Conservation (phyloP, 2,329 filamentous ascomycete species). For the Arthrobotrys entomopaga region DNA sequence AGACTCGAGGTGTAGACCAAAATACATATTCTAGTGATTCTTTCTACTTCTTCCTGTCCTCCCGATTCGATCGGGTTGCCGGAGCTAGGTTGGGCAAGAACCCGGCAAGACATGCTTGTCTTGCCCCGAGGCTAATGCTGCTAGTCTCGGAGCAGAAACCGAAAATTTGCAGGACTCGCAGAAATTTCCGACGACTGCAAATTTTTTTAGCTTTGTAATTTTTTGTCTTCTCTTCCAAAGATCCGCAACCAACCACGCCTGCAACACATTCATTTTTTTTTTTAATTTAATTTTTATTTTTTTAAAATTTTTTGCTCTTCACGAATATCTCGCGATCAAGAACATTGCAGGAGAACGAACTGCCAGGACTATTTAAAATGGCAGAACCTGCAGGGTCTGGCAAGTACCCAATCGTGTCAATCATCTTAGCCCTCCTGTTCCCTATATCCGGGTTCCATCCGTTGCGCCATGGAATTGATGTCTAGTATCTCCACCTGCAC, state of each 20-base stretch:
- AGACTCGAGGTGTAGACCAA: no score
- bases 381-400: slow-evolving; percentile 47
- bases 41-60: no score
- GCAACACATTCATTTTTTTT: slow-evolving; percentile 43
- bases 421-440: neutral
- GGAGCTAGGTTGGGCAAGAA: slow-evolving; percentile 3
- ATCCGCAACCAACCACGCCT: slow-evolving; percentile 38
- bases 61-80: neutral
- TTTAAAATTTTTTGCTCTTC: slow-evolving; percentile 7
- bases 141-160: slow-evolving; percentile 18
- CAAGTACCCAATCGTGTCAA: slow-evolving; percentile 28
- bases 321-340: slow-evolving; percentile 39
- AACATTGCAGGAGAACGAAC: slow-evolving; percentile 33
- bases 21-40: no score
- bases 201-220: neutral
- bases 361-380: slow-evolving; percentile 38
- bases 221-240: slow-evolving; percentile 5
- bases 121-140: neutral
- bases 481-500: no score
- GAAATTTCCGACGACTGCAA: slow-evolving; percentile 28
- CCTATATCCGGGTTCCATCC: neutral
- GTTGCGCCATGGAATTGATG: neutral
- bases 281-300: no score
- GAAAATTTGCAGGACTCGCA: slow-evolving; percentile 22
- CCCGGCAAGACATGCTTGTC: slow-evolving; percentile 27